Evolutionary conservation across 768 basidiomycete genomes (phyloP).

Genomic region (Rhodosporidiobolus sp.): DNA sequence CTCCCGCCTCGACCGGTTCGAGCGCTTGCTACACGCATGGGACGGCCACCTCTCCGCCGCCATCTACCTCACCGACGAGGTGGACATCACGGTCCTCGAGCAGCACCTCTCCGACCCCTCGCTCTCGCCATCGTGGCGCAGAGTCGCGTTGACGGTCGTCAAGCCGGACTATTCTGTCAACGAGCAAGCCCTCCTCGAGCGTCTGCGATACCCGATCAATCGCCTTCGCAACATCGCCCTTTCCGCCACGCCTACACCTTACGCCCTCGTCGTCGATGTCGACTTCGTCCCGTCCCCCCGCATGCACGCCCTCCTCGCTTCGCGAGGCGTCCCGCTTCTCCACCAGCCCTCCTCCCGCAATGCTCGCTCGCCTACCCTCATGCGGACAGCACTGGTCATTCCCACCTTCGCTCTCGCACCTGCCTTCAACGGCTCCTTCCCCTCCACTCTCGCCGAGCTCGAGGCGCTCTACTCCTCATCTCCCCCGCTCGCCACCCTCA

Average conservation of each 20-base stretch:
- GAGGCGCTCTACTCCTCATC: neutral
- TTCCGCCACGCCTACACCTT: neutral
- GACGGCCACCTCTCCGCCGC: conserved; percentile 12
- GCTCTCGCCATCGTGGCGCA: neutral
- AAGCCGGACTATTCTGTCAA: conserved; percentile 15
- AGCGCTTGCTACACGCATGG: conserved; percentile 14
- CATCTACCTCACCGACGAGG: conserved; percentile 21
- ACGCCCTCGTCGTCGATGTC: conserved; percentile 21
- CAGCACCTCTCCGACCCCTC: neutral
- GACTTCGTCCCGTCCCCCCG: conserved; percentile 25
- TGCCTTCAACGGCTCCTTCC: neutral
- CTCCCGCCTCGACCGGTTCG: conserved; percentile 20
- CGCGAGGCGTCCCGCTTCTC: conserved; percentile 11
- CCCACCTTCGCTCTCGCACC: conserved; percentile 9
- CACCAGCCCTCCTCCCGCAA: neutral
- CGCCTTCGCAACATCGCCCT: conserved; percentile 25
- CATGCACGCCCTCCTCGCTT: conserved; percentile 11
- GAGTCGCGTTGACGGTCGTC: conserved; percentile 10
- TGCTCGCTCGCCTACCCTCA: conserved; percentile 9
- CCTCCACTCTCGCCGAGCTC: conserved; percentile 1
- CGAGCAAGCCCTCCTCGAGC: conserved; percentile 5
- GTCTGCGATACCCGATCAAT: conserved; percentile 30
- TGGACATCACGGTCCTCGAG: neutral
- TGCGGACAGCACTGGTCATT: conserved; percentile 9
- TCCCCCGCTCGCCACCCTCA: conserved; percentile 10